Conservation (phyloP, 495 filamentous ascomycete species). For the Lophiostoma macrostomum region DNA sequence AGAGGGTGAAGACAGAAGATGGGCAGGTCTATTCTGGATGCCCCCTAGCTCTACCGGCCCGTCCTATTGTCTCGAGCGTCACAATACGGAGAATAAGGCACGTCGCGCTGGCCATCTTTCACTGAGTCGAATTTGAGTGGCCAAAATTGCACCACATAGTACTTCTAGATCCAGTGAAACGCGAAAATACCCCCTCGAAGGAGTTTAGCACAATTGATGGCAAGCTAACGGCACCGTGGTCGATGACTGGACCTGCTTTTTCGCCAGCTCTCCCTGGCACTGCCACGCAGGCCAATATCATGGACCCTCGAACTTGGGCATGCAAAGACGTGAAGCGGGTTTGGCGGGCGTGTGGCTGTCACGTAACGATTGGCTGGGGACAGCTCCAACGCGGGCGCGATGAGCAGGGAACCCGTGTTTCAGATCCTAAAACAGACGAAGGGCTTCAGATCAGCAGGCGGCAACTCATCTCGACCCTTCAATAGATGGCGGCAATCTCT, state of each 20-base stretch:
- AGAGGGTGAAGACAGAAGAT: slow-evolving; percentile 6
- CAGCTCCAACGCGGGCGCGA: slow-evolving; percentile 22
- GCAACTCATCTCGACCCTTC: slow-evolving; percentile 17
- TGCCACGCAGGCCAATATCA: slow-evolving; percentile 23
- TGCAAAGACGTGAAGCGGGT: slow-evolving; percentile 24
- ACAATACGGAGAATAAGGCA: slow-evolving; percentile 17
- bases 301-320: slow-evolving; percentile 5
- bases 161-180: slow-evolving; percentile 22
- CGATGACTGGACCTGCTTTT: slow-evolving; percentile 14
- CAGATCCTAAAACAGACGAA: slow-evolving; percentile 30
- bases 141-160: slow-evolving; percentile 20
- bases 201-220: slow-evolving; percentile 14
- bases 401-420: slow-evolving; percentile 28
- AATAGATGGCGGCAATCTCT: slow-evolving; percentile 6
- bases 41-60: neutral
- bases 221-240: slow-evolving; percentile 4
- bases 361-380: slow-evolving; percentile 32
- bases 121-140: slow-evolving; percentile 25
- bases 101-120: slow-evolving; percentile 20
- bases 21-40: neutral
- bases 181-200: slow-evolving; percentile 11
- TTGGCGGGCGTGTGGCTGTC: slow-evolving; percentile 14
- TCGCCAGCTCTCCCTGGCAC: slow-evolving; percentile 2
- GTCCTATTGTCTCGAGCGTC: slow-evolving; percentile 24
- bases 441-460: slow-evolving; percentile 20